A percentile compares a stretch with the other conserved stretches of the same genome.
These are phyloP conservation scores for Lentinula sp. DNA, from an alignment of 768 basidiomycete species.

Conservation along the genomic window DNA sequence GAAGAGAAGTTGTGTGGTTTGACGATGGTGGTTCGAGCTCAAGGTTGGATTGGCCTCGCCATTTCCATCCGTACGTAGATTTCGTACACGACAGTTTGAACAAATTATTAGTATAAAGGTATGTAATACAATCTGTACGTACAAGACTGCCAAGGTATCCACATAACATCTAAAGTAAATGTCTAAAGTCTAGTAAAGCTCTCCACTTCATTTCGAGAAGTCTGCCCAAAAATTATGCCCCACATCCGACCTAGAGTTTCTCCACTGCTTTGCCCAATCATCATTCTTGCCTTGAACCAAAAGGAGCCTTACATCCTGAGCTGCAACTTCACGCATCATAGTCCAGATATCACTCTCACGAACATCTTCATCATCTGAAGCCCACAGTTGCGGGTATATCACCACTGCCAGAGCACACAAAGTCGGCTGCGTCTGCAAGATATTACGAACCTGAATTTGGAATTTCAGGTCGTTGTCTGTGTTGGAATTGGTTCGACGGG, in stretches of 20 bases:
- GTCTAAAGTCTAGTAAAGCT: not conserved
- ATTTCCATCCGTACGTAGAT: too few species aligned
- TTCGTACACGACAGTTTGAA: too few species aligned
- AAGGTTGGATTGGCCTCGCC: too few species aligned
- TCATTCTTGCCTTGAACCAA: conserved; percentile 2
- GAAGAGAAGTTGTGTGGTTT: not conserved
- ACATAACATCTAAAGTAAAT: not conserved
- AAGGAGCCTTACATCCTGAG: not conserved
- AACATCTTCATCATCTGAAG: conserved; percentile 1
- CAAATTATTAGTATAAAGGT: too few species aligned
- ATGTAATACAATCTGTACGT: too few species aligned
- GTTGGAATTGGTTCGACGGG: conserved; percentile 34
- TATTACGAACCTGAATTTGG: conserved; percentile 21
- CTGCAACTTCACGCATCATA: not conserved
- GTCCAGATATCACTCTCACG: conserved; percentile 6
- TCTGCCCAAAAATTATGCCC: not conserved
- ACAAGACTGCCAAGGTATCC: not conserved
- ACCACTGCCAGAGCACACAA: conserved; percentile 23
- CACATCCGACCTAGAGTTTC: not conserved
- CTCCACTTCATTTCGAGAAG: not conserved
- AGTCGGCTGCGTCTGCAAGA: conserved; percentile 21
- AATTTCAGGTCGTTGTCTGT: conserved; percentile 34
- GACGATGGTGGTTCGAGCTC: too few species aligned
- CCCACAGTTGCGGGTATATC: conserved; percentile 16
- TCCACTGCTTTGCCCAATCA: not conserved